Evolutionary conservation across 2,329 filamentous ascomycete species (phyloP).

Genomic region (Zymoseptoria passerinii): DNA sequence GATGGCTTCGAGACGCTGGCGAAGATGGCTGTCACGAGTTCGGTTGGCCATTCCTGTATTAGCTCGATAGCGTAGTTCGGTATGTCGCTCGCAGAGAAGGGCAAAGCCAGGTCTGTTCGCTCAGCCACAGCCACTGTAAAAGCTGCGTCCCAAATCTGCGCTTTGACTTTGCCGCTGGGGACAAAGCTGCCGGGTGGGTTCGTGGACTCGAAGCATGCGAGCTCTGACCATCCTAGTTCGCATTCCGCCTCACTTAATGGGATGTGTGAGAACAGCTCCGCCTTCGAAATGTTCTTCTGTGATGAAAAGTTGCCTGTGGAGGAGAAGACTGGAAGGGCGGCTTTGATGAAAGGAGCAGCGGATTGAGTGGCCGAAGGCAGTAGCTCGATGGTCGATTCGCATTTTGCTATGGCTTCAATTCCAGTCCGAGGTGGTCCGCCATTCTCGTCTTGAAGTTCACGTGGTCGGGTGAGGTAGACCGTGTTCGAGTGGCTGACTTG

Average conservation of each 20-base stretch:
- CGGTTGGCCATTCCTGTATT: slow-evolving; percentile 29
- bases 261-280: slow-evolving; percentile 40
- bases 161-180: slow-evolving; percentile 41
- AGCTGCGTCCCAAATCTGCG: slow-evolving; percentile 43
- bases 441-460: slow-evolving; percentile 13
- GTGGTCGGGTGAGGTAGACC: slow-evolving; percentile 45
- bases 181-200: slow-evolving; percentile 32
- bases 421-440: slow-evolving; percentile 22
- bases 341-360: slow-evolving; percentile 30
- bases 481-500: slow-evolving; percentile 60
- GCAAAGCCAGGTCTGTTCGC: slow-evolving; percentile 32
- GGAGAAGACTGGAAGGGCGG: slow-evolving; percentile 34
- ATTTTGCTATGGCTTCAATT: slow-evolving; percentile 38
- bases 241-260: slow-evolving; percentile 47
- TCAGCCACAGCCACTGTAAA: slow-evolving; percentile 35
- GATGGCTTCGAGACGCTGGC: slow-evolving; percentile 10
- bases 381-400: slow-evolving; percentile 38
- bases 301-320: slow-evolving; percentile 19
- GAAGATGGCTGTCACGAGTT: slow-evolving; percentile 32
- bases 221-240: slow-evolving; percentile 40
- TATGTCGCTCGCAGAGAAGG: slow-evolving; percentile 27
- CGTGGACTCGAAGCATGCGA: slow-evolving; percentile 46
- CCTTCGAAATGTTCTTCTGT: slow-evolving; percentile 26
- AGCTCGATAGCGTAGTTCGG: slow-evolving; percentile 13
- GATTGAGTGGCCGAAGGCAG: slow-evolving; percentile 25